A percentile compares a stretch with the other conserved stretches of the same genome.
Conservation (phyloP, 2,329 filamentous ascomycete species). For the Colletotrichum lindemuthianum region DNA sequence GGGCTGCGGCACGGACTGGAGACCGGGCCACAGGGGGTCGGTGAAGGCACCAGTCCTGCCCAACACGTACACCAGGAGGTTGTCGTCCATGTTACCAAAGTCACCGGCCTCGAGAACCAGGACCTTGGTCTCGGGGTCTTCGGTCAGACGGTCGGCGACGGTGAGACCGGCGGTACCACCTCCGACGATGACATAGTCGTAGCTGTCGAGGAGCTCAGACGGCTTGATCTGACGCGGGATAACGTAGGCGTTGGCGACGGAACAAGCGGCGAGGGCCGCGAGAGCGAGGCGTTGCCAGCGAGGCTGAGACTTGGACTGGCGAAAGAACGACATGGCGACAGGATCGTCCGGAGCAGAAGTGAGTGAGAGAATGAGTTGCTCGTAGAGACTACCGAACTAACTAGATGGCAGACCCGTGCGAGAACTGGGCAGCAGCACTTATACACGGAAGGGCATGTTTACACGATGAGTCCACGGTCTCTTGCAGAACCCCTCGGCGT, state of each 20-base stretch:
- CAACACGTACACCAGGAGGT: constrained; percentile 5
- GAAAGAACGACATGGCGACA: constrained; percentile 23
- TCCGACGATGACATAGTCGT: constrained; percentile 46
- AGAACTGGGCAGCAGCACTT: neutral
- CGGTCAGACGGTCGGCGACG: constrained; percentile 44
- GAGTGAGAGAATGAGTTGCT: constrained; percentile 5
- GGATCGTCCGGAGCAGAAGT: neutral
- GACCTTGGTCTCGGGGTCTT: constrained; percentile 24
- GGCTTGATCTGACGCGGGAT: constrained; percentile 22
- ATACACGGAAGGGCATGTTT: neutral
- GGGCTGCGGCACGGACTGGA: constrained; percentile 28
- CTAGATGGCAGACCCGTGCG: neutral
- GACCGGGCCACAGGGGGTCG: constrained; percentile 2
- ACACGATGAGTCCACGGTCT: neutral
- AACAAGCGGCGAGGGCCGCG: constrained; percentile 15
- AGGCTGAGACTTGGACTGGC: constrained; percentile 25
- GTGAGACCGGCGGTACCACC: constrained; percentile 47
- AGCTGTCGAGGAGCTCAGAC: constrained; percentile 25
- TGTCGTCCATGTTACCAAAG: constrained; percentile 26
- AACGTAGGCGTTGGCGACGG: constrained; percentile 16
- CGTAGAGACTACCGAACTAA: neutral
- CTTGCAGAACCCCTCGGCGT: neutral
- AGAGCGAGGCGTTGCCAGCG: neutral
- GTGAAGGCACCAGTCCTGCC: neutral
- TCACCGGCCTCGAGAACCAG: constrained; percentile 31